Conservation (phyloP, 2,329 filamentous ascomycete species). For the Exophiala oligosperma region DNA sequence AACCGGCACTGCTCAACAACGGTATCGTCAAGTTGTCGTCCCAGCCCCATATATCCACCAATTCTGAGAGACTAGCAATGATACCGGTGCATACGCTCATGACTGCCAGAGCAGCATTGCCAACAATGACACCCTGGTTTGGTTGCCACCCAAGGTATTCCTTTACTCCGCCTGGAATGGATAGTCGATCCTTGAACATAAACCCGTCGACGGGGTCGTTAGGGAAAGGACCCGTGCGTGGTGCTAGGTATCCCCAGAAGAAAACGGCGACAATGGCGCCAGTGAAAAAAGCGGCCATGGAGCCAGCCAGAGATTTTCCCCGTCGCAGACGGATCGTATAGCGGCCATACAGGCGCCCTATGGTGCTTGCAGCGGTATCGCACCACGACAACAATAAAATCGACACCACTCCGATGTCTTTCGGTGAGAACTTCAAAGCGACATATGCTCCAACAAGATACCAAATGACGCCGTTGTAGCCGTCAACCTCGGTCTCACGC, state of each 20-base stretch:
- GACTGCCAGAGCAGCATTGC: slow-evolving; percentile 70
- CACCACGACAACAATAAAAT: slow-evolving; percentile 95
- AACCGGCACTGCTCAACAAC: slow-evolving; percentile 79
- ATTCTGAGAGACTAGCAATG: slow-evolving; percentile 83
- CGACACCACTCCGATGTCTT: slow-evolving; percentile 87
- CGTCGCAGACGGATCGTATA: slow-evolving; percentile 82
- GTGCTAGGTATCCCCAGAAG: slow-evolving; percentile 87
- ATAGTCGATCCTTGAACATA: slow-evolving; percentile 77
- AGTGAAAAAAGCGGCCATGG: slow-evolving; percentile 76
- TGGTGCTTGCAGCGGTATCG: slow-evolving; percentile 93
- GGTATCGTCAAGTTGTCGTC: slow-evolving; percentile 98
- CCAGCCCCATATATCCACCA: slow-evolving; percentile 87
- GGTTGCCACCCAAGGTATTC: slow-evolving; percentile 62
- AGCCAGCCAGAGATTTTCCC: slow-evolving; percentile 91
- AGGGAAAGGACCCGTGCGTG: slow-evolving; percentile 63
- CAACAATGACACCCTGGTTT: slow-evolving; percentile 63
- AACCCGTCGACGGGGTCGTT: slow-evolving; percentile 64
- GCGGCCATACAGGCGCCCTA: slow-evolving; percentile 83
- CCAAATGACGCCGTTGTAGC: slow-evolving; percentile 96
- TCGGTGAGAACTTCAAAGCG: slow-evolving; percentile 83
- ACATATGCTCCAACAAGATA: slow-evolving; percentile 90
- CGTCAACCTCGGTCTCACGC: slow-evolving; percentile 91
- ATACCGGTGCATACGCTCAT: slow-evolving; percentile 89
- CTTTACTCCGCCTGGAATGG: slow-evolving; percentile 63
- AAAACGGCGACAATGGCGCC: slow-evolving; percentile 79